These are phyloP conservation scores for Hypoxylon rickii DNA, from an alignment of 495 filamentous ascomycete species.

Conservation along the genomic window DNA sequence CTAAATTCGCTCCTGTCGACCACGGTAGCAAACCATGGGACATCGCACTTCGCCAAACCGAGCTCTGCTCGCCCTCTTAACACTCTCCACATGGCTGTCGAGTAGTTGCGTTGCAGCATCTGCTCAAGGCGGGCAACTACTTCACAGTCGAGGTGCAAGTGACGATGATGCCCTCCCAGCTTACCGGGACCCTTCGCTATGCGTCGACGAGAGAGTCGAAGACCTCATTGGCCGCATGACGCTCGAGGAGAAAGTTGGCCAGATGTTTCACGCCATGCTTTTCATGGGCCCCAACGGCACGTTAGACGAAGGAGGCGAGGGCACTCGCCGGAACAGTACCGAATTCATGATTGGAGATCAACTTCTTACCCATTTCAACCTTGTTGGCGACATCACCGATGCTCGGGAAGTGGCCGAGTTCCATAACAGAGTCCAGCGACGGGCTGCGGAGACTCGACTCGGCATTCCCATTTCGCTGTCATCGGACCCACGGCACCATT, in stretches of 20 bases:
- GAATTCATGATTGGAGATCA: conserved; percentile 31
- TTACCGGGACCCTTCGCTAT: conserved; percentile 20
- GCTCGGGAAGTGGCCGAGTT: conserved; percentile 20
- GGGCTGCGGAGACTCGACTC: conserved; percentile 30
- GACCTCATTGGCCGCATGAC: conserved; percentile 66
- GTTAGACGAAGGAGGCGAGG: conserved; percentile 18
- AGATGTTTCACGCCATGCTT: conserved; percentile 55
- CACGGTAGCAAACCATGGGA: conserved; percentile 1
- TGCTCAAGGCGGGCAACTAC: neutral
- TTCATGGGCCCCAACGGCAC: conserved; percentile 29
- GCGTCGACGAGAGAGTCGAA: conserved; percentile 58
- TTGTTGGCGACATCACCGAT: conserved; percentile 20
- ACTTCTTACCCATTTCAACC: conserved; percentile 30
- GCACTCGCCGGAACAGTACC: conserved; percentile 18
- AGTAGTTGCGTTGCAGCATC: neutral
- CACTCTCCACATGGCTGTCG: conserved; percentile 14
- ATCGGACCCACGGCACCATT: conserved; percentile 29
- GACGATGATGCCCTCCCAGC: conserved; percentile 1
- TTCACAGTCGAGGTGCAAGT: neutral
- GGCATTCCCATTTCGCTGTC: conserved; percentile 33
- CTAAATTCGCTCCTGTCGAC: neutral
- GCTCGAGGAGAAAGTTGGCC: conserved; percentile 62
- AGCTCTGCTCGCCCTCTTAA: conserved; percentile 12
- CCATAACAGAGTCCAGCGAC: conserved; percentile 25
- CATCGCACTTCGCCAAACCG: neutral